These are phyloP conservation scores for Peronospora belbahrii DNA, from an alignment of 352 stramenopile genomes.

Conservation along the genomic window DNA sequence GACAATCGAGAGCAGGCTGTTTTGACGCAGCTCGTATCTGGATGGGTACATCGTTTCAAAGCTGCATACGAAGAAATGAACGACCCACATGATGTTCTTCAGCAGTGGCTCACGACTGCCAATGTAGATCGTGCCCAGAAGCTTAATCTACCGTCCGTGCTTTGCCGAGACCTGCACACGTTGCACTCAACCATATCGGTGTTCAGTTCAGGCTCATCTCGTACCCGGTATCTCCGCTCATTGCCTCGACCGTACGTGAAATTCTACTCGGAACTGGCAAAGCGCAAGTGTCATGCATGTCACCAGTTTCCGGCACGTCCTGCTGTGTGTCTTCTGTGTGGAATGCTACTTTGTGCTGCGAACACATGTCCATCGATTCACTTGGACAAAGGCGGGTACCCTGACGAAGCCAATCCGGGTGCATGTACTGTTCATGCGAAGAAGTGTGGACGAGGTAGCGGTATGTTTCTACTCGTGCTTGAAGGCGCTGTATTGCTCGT, in stretches of 20 bases:
- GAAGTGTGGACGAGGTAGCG: constrained; percentile 75
- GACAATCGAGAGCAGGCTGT: constrained; percentile 10
- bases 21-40: constrained; percentile 34
- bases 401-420: constrained; percentile 71
- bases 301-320: constrained; percentile 74
- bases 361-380: constrained; percentile 75
- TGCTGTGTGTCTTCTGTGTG: constrained; percentile 80
- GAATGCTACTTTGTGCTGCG: constrained; percentile 68
- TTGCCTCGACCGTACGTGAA: constrained; percentile 74
- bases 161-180: constrained; percentile 65
- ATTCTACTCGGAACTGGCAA: constrained; percentile 80
- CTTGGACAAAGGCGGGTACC: constrained; percentile 57
- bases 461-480: constrained; percentile 77
- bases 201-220: constrained; percentile 50
- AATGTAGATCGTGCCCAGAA: constrained; percentile 37
- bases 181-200: constrained; percentile 74
- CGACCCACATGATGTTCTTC: constrained; percentile 53
- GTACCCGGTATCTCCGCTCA: constrained; percentile 62
- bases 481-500: constrained; percentile 80
- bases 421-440: constrained; percentile 80
- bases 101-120: constrained; percentile 68
- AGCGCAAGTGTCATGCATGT: constrained; percentile 66
- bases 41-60: constrained; percentile 64
- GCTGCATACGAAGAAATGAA: constrained; percentile 72
- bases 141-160: constrained; percentile 32